These are phyloP conservation scores for Eragrostis tef DNA, from an alignment of 202 grass and related monocot genomes.

Conservation along the genomic window DNA sequence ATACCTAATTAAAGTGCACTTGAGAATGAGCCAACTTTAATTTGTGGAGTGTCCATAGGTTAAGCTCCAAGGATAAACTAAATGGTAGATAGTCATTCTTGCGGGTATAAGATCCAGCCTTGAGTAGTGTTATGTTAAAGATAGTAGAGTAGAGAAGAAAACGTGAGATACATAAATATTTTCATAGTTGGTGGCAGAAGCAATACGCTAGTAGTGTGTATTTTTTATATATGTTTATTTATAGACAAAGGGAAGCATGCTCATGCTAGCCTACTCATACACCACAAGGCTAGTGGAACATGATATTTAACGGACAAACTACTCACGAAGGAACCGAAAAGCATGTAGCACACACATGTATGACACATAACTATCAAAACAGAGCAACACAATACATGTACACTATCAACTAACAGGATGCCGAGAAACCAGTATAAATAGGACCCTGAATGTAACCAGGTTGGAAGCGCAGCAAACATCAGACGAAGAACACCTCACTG, in stretches of 20 bases:
- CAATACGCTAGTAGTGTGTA: neutral
- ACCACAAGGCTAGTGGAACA: conserved; percentile 6
- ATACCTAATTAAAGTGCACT: too few relatives aligned
- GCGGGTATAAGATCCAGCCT: too few relatives aligned
- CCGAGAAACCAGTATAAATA: conserved; percentile 26
- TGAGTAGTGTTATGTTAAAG: too few relatives aligned
- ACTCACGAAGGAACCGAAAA: neutral
- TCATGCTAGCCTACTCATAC: conserved; percentile 20
- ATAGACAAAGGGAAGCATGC: neutral
- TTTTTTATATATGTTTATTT: neutral
- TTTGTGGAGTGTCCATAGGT: too few relatives aligned
- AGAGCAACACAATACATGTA: too few relatives aligned
- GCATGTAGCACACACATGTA: neutral
- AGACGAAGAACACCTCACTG: neutral
- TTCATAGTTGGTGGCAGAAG: neutral
- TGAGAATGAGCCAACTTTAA: too few relatives aligned
- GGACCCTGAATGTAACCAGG: neutral
- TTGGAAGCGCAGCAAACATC: neutral
- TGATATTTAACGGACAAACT: neutral
- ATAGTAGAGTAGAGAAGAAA: too few relatives aligned
- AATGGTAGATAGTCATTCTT: too few relatives aligned
- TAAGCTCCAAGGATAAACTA: too few relatives aligned
- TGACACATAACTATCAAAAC: too few relatives aligned
- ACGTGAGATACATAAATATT: too few relatives aligned
- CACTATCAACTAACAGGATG: too few relatives aligned